phyloP scores from a whole-genome alignment of 176 grass and related monocot genomes.

The Typha latifolia region DNA sequence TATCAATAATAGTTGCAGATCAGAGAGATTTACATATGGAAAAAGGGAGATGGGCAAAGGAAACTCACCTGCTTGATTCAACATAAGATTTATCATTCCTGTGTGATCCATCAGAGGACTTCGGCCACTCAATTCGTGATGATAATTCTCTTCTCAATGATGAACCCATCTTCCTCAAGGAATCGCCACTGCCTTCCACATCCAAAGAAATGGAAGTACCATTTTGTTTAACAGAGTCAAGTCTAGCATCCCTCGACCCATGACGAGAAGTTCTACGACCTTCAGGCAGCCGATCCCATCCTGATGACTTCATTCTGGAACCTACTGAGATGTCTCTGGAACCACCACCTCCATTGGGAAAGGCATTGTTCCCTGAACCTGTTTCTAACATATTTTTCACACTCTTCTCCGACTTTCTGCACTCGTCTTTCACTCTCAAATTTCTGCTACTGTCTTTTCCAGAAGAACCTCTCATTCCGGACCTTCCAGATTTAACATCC shows the following conservation, averaged over 20 bases:
- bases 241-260: conserved; percentile 27
- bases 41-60: not conserved
- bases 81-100: conserved; percentile 31
- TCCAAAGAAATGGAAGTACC: conserved; percentile 23
- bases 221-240: conserved; percentile 23
- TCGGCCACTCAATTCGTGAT: conserved; percentile 23
- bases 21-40: not conserved
- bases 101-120: conserved; percentile 34
- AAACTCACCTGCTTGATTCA: conserved; percentile 51
- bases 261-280: conserved; percentile 18
- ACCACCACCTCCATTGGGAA: conserved; percentile 21
- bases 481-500: conserved; percentile 27
- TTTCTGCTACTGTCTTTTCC: conserved; percentile 19
- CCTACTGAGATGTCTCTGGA: conserved; percentile 28
- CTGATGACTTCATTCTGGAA: conserved; percentile 41
- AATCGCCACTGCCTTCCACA: conserved; percentile 17
- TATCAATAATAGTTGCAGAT: not conserved
- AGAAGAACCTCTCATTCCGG: conserved; percentile 5
- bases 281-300: conserved; percentile 70
- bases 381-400: conserved; percentile 16
- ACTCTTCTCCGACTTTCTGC: conserved; percentile 22
- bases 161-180: conserved; percentile 15
- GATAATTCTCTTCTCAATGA: conserved; percentile 33
- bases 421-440: conserved; percentile 17
- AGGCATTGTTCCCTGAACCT: conserved; percentile 10